Conservation (phyloP, 2,329 filamentous ascomycete species). For the Penicillium oxalicum region DNA sequence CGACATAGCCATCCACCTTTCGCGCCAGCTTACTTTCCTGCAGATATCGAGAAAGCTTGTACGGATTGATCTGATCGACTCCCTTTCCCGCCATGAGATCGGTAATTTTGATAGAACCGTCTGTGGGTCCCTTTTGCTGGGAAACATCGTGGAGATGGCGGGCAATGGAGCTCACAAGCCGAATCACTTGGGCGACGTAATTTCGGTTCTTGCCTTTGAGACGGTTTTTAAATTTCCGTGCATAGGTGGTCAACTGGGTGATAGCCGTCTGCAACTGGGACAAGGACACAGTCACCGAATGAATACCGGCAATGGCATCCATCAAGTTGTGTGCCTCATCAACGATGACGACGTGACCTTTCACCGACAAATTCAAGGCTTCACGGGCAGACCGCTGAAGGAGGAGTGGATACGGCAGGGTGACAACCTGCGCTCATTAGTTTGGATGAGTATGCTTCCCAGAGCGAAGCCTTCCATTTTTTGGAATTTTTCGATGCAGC, state of each 20-base stretch:
- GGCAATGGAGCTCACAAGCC: conserved; percentile 72
- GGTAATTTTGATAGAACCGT: conserved; percentile 65
- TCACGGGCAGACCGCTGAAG: conserved; percentile 83
- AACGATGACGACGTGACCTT: conserved; percentile 85
- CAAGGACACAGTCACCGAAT: conserved; percentile 71
- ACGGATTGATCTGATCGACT: conserved; percentile 91
- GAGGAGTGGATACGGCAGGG: conserved; percentile 83
- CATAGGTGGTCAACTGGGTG: conserved; percentile 71
- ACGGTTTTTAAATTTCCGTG: conserved; percentile 79
- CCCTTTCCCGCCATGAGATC: conserved; percentile 75
- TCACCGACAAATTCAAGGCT: conserved; percentile 76
- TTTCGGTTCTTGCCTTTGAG: conserved; percentile 86
- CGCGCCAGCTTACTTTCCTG: conserved; percentile 87
- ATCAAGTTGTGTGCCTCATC: conserved; percentile 98
- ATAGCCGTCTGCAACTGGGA: conserved; percentile 67
- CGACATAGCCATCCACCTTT: conserved; percentile 86
- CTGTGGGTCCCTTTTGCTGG: conserved; percentile 39
- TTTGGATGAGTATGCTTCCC: not conserved
- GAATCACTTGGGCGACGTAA: conserved; percentile 80
- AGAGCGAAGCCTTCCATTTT: no score
- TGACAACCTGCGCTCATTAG: conserved; percentile 58
- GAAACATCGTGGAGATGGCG: conserved; percentile 57
- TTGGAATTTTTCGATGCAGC: not conserved
- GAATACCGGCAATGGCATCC: conserved; percentile 83
- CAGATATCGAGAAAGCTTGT: conserved; percentile 79